phyloP scores from a whole-genome alignment of 441 rosid species.

The Aleurites moluccanus region DNA sequence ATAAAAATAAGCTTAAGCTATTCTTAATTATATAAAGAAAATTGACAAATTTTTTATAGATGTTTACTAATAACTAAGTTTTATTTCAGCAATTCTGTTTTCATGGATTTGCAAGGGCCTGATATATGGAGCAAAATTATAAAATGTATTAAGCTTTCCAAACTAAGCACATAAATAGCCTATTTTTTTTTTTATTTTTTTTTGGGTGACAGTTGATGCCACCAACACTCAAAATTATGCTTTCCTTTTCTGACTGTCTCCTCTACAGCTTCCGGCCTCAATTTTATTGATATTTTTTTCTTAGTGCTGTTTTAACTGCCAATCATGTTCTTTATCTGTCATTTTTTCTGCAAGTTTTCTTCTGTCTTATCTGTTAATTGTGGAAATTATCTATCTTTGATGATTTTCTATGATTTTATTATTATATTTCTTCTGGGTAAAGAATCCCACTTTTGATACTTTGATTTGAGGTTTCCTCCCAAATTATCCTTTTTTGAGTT shows the following conservation, averaged over 20 bases:
- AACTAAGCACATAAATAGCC: background rate
- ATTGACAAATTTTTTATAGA: no score
- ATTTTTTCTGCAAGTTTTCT: background rate
- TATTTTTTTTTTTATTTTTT: background rate
- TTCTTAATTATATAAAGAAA: no score
- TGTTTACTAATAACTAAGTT: no score
- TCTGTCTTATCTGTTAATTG: background rate
- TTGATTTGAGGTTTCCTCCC: background rate
- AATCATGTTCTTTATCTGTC: background rate
- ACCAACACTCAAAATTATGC: background rate
- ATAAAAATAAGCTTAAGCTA: no score
- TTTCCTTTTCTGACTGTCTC: constrained; percentile 18
- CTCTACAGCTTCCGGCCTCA: constrained; percentile 1
- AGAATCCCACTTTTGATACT: background rate
- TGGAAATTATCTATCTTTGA: background rate
- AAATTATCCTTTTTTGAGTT: background rate
- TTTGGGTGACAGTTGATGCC: background rate
- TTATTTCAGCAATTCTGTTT: no score
- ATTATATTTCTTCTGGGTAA: background rate
- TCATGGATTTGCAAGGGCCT: background rate
- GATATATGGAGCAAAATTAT: background rate
- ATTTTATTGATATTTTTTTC: background rate
- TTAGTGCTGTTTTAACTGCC: background rate
- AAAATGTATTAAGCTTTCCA: background rate
- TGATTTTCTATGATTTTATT: background rate